A percentile compares a stretch with the other conserved stretches of the same genome.
These are phyloP conservation scores for Psilocybe cubensis DNA, from an alignment of 768 basidiomycete species.

Conservation along the genomic window DNA sequence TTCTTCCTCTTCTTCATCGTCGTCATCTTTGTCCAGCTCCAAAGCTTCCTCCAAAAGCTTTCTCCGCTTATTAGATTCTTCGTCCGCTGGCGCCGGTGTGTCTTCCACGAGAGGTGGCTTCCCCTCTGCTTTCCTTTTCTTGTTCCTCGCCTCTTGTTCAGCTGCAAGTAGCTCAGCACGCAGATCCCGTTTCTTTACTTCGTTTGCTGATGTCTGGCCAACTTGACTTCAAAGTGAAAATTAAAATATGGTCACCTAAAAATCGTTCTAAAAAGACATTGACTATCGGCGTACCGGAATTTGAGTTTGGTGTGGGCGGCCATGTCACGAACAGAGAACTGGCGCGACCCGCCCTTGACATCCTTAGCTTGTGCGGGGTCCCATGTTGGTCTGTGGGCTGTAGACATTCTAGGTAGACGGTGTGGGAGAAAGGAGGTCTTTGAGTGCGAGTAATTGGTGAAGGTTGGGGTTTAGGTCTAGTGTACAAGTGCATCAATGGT, in stretches of 20 bases:
- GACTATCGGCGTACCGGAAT: slow-evolving; percentile 66
- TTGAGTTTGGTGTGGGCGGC: slow-evolving; percentile 97
- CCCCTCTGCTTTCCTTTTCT: slow-evolving; percentile 92
- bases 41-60: slow-evolving; percentile 87
- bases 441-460: neutral
- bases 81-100: slow-evolving; percentile 39
- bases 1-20: slow-evolving; percentile 65
- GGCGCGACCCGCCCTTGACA: slow-evolving; percentile 89
- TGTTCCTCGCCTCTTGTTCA: slow-evolving; percentile 85
- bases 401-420: slow-evolving; percentile 62
- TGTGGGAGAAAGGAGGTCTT: neutral
- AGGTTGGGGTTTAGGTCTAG: neutral
- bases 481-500: neutral
- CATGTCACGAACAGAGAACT: slow-evolving; percentile 93
- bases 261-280: neutral
- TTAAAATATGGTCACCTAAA: neutral
- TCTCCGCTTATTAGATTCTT: slow-evolving; percentile 79
- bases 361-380: slow-evolving; percentile 94
- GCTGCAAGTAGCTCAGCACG: slow-evolving; percentile 82
- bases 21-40: slow-evolving; percentile 90
- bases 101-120: slow-evolving; percentile 52
- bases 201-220: slow-evolving; percentile 82
- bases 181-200: slow-evolving; percentile 81
- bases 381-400: slow-evolving; percentile 96
- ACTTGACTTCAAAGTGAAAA: slow-evolving; percentile 61